A percentile compares a stretch with the other conserved stretches of the same genome.
Conservation (phyloP, 352 stramenopile genomes). For the Phytopythium ostracodes region DNA sequence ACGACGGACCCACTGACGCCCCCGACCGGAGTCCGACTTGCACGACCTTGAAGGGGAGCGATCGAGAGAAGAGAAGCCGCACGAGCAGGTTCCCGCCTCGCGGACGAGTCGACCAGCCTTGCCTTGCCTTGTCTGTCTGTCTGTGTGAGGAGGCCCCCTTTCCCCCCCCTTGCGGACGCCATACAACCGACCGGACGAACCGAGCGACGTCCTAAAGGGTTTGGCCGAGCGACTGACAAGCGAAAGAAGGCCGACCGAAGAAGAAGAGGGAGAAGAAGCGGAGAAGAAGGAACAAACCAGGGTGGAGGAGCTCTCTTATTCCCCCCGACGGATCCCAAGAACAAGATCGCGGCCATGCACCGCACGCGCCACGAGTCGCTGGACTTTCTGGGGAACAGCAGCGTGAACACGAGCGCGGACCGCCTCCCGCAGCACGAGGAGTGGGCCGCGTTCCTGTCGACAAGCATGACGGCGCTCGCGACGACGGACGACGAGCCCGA, state of each 20-base stretch:
- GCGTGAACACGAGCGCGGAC: background rate
- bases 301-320: background rate
- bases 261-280: background rate
- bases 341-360: constrained; percentile 24
- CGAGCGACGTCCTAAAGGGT: background rate
- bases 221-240: background rate
- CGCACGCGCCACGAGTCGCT: constrained; percentile 60
- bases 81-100: no score
- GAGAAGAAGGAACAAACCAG: no score
- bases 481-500: constrained; percentile 26
- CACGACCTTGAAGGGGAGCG: constrained; percentile 29
- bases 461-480: constrained; percentile 56
- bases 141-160: no score
- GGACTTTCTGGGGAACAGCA: constrained; percentile 29
- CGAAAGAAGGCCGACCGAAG: background rate
- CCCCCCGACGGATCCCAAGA: no score
- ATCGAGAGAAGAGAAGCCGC: constrained; percentile 7
- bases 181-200: background rate
- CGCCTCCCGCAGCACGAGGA: constrained; percentile 35
- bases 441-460: constrained; percentile 59
- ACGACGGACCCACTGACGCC: constrained; percentile 7
- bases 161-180: background rate
- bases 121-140: background rate
- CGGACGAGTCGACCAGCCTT: background rate
- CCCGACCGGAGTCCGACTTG: background rate